Evolutionary conservation across 805 yeast genomes (phyloP).

Genomic region (Ogataea haglerorum): DNA sequence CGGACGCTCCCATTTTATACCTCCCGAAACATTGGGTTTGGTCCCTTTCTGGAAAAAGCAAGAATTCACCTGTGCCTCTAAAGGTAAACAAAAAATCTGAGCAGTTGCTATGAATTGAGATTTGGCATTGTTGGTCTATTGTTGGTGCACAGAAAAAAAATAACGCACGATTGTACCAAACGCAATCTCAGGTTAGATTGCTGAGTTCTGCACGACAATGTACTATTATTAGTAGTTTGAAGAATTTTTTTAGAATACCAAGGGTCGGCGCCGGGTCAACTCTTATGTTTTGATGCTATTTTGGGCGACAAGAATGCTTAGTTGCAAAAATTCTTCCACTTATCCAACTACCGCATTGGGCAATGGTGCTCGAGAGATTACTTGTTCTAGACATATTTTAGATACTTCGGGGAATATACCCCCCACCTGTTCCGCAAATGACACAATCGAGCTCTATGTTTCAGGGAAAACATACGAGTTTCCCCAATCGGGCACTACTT

Average conservation of each 20-base stretch:
- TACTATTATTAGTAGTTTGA: constrained; percentile 4
- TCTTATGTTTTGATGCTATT: neutral
- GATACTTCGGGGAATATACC: neutral
- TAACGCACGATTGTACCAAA: neutral
- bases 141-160: constrained; percentile 1
- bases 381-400: neutral
- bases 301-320: constrained; percentile 1
- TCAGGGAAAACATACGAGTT: neutral
- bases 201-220: constrained; percentile 5
- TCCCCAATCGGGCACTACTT: neutral
- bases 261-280: neutral
- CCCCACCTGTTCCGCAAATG: neutral
- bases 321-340: neutral
- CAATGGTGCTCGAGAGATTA: neutral
- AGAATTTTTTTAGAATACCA: neutral
- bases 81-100: constrained; percentile 15
- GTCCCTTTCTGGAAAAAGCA: constrained; percentile 12
- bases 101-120: constrained; percentile 2
- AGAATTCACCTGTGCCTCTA: constrained; percentile 8
- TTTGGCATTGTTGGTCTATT: constrained; percentile 1
- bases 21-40: constrained; percentile 1
- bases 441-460: neutral
- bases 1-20: constrained; percentile 10
- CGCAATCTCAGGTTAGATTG: constrained; percentile 2
- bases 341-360: neutral